Evolutionary conservation across 441 rosid genomes (phyloP).

Genomic region (Flueggea neowawraea): DNA sequence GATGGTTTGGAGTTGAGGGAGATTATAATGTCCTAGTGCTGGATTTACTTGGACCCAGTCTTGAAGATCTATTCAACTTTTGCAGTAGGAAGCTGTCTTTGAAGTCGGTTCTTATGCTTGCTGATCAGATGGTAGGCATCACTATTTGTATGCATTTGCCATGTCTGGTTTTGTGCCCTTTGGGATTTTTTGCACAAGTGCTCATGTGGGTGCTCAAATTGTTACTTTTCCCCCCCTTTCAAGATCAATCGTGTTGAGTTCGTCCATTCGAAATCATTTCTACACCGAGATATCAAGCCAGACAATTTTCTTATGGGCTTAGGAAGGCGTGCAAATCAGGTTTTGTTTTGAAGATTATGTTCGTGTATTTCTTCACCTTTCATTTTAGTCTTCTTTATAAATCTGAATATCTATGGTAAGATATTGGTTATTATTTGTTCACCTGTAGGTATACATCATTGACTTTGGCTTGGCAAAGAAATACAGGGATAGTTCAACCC

Average conservation of each 20-base stretch:
- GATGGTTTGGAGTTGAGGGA: conserved; percentile 97
- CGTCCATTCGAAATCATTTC: conserved; percentile 89
- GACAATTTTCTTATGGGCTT: conserved; percentile 97
- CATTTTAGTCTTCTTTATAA: not conserved
- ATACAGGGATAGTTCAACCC: conserved; percentile 85
- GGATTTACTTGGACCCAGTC: conserved; percentile 99
- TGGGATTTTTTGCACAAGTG: conserved; percentile 2
- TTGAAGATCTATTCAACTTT: conserved; percentile 95
- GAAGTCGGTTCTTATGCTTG: conserved; percentile 97
- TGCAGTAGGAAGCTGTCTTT: conserved; percentile 92
- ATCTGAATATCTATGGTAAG: too few relatives aligned
- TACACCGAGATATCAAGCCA: conserved; percentile 96
- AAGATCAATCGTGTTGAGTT: conserved; percentile 93
- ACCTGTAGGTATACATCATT: conserved; percentile 70
- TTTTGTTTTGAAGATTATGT: conserved; percentile 20
- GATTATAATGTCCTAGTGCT: conserved; percentile 94
- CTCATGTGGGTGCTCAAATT: not conserved
- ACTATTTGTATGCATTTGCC: not conserved
- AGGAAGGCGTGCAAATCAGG: conserved; percentile 99
- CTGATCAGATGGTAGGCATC: conserved; percentile 86
- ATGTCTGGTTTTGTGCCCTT: conserved; percentile 4
- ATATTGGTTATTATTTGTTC: conserved; percentile 1
- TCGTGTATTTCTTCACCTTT: conserved; percentile 1
- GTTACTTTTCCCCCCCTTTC: conserved; percentile 6
- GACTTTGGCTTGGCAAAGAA: conserved; percentile 99